phyloP scores from a whole-genome alignment of 257 asterid genomes.

The Jacaranda copaia region DNA sequence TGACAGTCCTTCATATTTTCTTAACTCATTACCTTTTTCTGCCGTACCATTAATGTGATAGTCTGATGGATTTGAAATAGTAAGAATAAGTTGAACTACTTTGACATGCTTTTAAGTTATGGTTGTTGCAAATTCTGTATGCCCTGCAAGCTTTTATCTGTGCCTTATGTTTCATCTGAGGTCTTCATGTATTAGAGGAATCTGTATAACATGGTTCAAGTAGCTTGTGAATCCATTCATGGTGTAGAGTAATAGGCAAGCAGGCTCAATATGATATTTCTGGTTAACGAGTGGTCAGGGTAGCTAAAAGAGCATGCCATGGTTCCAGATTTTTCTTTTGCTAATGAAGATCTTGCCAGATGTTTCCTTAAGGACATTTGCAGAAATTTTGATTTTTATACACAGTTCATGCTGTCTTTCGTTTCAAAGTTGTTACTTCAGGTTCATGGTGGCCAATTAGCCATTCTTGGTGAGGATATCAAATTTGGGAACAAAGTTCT shows the following conservation, averaged over 20 bases:
- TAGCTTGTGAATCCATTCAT: not conserved
- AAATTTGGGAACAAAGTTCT: not conserved
- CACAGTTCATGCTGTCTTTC: not conserved
- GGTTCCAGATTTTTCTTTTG: not conserved
- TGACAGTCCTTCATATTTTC: not conserved
- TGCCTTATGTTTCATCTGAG: not conserved
- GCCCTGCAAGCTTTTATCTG: not conserved
- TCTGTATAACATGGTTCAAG: not conserved
- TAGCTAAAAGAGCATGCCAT: not conserved
- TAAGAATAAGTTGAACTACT: not conserved
- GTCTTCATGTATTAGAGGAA: not conserved
- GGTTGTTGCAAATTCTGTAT: not conserved
- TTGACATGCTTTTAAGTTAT: not conserved
- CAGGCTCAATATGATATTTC: not conserved
- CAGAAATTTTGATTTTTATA: not conserved
- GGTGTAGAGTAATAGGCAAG: not conserved
- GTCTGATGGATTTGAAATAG: not conserved
- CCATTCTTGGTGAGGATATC: not conserved
- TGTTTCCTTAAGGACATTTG: constrained; percentile 1
- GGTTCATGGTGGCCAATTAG: not conserved
- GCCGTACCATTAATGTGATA: not conserved
- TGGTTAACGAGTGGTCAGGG: constrained; percentile 11
- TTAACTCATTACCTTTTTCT: not conserved
- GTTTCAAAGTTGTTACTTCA: not conserved
- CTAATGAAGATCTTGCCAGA: not conserved